phyloP scores from a whole-genome alignment of 306 rosid species.

The Quercus robur region DNA sequence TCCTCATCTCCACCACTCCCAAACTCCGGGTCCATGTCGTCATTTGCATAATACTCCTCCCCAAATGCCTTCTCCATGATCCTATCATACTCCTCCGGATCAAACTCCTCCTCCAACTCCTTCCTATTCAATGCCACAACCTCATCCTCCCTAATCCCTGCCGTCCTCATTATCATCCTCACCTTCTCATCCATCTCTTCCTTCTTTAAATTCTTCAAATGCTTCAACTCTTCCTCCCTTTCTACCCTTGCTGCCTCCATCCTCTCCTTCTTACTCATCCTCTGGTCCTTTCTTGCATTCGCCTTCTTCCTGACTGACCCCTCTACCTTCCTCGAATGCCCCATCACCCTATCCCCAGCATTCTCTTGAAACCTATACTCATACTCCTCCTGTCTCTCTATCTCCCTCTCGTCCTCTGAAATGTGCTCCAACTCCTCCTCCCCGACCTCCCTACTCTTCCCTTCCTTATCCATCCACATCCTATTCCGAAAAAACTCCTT shows the following conservation, averaged over 20 bases:
- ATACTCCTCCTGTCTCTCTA: constrained; percentile 76
- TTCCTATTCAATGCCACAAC: constrained; percentile 42
- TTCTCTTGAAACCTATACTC: constrained; percentile 82
- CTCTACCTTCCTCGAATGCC: constrained; percentile 67
- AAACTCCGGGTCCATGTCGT: constrained; percentile 56
- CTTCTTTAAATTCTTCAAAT: constrained; percentile 84
- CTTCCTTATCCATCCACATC: constrained; percentile 58
- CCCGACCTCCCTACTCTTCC: constrained; percentile 20
- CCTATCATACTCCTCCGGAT: constrained; percentile 80
- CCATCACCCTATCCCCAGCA: constrained; percentile 67
- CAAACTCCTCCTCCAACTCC: constrained; percentile 79
- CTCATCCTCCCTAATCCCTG: constrained; percentile 72
- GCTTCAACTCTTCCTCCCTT: constrained; percentile 91
- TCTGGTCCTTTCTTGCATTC: constrained; percentile 74
- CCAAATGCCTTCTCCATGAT: constrained; percentile 80
- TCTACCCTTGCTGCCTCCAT: constrained; percentile 71
- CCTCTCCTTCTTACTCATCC: constrained; percentile 88
- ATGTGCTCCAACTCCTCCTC: constrained; percentile 60
- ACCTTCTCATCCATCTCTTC: constrained; percentile 78
- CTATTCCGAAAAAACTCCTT: constrained; percentile 54
- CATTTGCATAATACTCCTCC: constrained; percentile 61
- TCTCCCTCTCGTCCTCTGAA: constrained; percentile 67
- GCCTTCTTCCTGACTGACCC: constrained; percentile 86
- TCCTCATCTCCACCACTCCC: constrained; percentile 30
- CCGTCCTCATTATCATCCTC: constrained; percentile 60